Conservation (phyloP, 352 stramenopile genomes). For the Phytopythium aichiense region DNA sequence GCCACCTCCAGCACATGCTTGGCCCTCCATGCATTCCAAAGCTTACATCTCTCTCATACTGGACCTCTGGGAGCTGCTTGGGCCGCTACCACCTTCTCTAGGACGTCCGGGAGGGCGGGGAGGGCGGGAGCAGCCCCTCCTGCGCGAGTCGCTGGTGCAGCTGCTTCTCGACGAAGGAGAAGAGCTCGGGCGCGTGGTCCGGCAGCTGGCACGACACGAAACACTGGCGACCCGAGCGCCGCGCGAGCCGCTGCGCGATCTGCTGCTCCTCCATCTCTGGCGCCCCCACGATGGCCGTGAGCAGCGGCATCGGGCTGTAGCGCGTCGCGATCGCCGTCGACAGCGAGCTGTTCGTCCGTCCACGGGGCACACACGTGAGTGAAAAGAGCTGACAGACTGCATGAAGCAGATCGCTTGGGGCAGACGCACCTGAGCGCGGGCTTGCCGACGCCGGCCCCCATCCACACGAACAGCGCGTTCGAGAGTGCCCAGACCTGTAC, state of each 20-base stretch:
- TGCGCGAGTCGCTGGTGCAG: slow-evolving; percentile 45
- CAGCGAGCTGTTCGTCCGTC: slow-evolving; percentile 39
- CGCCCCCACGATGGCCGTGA: slow-evolving; percentile 63
- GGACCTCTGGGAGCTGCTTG: background rate
- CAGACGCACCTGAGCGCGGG: slow-evolving; percentile 27
- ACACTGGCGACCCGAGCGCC: slow-evolving; percentile 58
- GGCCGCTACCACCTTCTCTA: background rate
- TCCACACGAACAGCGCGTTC: slow-evolving; percentile 77
- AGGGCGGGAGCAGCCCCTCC: slow-evolving; percentile 34
- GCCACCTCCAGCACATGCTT: background rate
- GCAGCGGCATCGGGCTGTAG: slow-evolving; percentile 77
- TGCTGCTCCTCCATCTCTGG: slow-evolving; percentile 78
- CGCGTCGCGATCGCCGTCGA: slow-evolving; percentile 73
- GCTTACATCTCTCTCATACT: background rate
- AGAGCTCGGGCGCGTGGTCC: slow-evolving; percentile 66
- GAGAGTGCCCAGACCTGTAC: slow-evolving; percentile 71
- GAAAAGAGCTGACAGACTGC: background rate
- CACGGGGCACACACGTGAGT: background rate
- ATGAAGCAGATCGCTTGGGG: background rate
- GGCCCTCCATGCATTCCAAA: background rate
- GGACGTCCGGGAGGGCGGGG: background rate
- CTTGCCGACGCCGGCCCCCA: slow-evolving; percentile 47
- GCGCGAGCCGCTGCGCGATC: slow-evolving; percentile 70
- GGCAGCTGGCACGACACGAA: slow-evolving; percentile 82
- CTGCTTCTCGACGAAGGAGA: slow-evolving; percentile 64